Percentiles rank a stretch among this genome's conserved stretches.
These are phyloP conservation scores for Rhizomucor miehei DNA, from an alignment of 371 early-diverging fungal species.

Conservation along the genomic window DNA sequence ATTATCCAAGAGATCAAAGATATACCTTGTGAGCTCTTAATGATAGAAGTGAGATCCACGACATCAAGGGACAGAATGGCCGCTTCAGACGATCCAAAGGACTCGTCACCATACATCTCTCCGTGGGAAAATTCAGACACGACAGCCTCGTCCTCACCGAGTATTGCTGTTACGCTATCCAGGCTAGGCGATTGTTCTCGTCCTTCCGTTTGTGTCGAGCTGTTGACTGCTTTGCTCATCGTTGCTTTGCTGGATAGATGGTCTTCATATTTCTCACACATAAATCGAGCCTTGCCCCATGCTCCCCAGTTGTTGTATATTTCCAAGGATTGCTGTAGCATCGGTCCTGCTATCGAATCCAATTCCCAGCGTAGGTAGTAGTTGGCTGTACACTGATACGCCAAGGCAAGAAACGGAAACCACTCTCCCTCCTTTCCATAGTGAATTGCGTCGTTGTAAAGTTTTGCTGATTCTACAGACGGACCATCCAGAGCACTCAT, in stretches of 20 bases:
- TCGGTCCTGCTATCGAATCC: constrained; percentile 28
- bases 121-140: constrained; percentile 23
- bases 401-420: constrained; percentile 29
- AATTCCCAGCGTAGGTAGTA: constrained; percentile 25
- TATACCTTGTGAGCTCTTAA: constrained; percentile 50
- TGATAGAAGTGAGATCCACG: constrained; percentile 45
- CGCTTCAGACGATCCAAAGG: constrained; percentile 12
- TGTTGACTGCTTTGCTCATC: constrained; percentile 11
- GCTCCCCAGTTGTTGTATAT: constrained; percentile 38
- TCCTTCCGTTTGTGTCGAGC: constrained; percentile 32
- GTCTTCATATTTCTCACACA: constrained; percentile 21
- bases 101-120: constrained; percentile 21
- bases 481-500: constrained; percentile 20
- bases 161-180: constrained; percentile 4
- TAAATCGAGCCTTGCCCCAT: constrained; percentile 31
- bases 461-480: not conserved
- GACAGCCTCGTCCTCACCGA: not conserved
- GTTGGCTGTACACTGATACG: constrained; percentile 26
- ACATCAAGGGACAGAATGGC: constrained; percentile 41
- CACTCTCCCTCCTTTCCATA: constrained; percentile 23
- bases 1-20: constrained; percentile 31
- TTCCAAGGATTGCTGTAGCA: constrained; percentile 24
- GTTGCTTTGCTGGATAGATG: not conserved
- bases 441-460: constrained; percentile 33
- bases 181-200: constrained; percentile 1